Evolutionary conservation across 257 asterid genomes (phyloP), one percentile per base, ranked within the genome.

Genomic region (Voacanga thouarsii): DNA sequence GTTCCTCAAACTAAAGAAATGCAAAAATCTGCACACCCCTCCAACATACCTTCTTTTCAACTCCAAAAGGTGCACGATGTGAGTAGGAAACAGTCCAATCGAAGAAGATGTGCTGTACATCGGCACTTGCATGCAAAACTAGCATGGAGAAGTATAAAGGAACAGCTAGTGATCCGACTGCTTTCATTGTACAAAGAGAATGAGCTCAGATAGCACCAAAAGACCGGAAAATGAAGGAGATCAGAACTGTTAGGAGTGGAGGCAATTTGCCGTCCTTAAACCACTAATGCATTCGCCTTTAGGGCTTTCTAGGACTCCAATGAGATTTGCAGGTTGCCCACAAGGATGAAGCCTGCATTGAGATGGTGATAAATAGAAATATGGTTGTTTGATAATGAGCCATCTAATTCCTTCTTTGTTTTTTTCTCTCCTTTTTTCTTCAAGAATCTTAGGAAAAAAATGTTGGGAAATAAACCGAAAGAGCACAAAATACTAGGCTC

Each of bases 21-120:
- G 30, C 24, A 26, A 7, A 30, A 51, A 7, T 14, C 39, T 10
- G 18, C 26, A 80, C 53, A 18, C 0, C 16, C 10, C 15, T 0
- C 21, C 15, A 56, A 43, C 10, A 5, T 26, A 81, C 88, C 80
- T 76, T 70, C 66, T 82, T 84, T 23, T 59, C 51, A 73, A 79
- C 77, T 76, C 79, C 86, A n/a, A 82, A 70, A 7, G 82, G 84
- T 39, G 72, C 75, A 12, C 56, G 53, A 50, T 74, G 37, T 50
- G 82, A 76, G 70, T 76, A 84, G 24, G 88, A 75, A 72, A 79
- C 84, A 64, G 80, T 79, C 84, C 86, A 85, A 30, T 77, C 82
- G 21, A 47, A 63, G 78, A 79, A 51, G 16, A 45, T 33, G 1
- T 76, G 33, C 44, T 24, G 39, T 3, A 69, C 61, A n/a, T n/a